A percentile compares a stretch with the other conserved stretches of the same genome.
These are phyloP conservation scores for Cercophora sp. DNA, from an alignment of 495 filamentous ascomycete genomes.

Conservation along the genomic window DNA sequence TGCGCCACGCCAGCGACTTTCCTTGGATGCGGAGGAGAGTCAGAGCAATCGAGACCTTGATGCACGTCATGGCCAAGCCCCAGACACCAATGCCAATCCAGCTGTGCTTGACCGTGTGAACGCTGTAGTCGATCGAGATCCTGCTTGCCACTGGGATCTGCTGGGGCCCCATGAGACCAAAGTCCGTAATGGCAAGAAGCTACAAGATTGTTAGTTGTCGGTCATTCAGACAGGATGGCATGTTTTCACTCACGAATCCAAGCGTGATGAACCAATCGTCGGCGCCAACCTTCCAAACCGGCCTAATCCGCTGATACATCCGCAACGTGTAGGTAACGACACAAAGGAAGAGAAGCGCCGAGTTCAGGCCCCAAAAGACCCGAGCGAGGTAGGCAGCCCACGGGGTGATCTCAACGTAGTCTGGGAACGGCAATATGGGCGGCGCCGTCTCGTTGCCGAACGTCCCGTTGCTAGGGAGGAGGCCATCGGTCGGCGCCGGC, in stretches of 20 bases:
- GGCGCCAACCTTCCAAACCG: slow-evolving; percentile 24
- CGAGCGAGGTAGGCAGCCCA: slow-evolving; percentile 20
- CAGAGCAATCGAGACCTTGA: slow-evolving; percentile 26
- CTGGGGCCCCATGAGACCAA: slow-evolving; percentile 15
- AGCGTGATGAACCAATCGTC: slow-evolving; percentile 23
- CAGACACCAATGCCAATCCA: slow-evolving; percentile 26
- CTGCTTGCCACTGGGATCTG: slow-evolving; percentile 12
- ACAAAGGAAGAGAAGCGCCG: slow-evolving; percentile 17
- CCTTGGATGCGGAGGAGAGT: slow-evolving; percentile 25
- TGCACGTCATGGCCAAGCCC: slow-evolving; percentile 27
- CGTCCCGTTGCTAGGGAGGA: too few species aligned
- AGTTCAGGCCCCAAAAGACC: slow-evolving; percentile 15
- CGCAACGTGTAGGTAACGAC: slow-evolving; percentile 17
- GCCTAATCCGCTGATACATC: slow-evolving; percentile 21
- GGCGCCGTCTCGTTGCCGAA: too few species aligned
- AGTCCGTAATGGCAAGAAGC: background rate
- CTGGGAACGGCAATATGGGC: too few species aligned
- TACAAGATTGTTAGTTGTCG: background rate
- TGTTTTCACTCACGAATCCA: slow-evolving; percentile 22
- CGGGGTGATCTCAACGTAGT: too few species aligned
- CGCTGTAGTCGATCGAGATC: slow-evolving; percentile 8
- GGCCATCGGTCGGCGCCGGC: too few species aligned
- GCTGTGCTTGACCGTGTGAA: slow-evolving; percentile 13
- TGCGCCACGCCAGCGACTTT: slow-evolving; percentile 34
- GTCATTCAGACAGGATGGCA: too few species aligned